These are phyloP conservation scores for Triticum turgidum DNA, from an alignment of 176 grass and related monocot genomes.

Conservation along the genomic window DNA sequence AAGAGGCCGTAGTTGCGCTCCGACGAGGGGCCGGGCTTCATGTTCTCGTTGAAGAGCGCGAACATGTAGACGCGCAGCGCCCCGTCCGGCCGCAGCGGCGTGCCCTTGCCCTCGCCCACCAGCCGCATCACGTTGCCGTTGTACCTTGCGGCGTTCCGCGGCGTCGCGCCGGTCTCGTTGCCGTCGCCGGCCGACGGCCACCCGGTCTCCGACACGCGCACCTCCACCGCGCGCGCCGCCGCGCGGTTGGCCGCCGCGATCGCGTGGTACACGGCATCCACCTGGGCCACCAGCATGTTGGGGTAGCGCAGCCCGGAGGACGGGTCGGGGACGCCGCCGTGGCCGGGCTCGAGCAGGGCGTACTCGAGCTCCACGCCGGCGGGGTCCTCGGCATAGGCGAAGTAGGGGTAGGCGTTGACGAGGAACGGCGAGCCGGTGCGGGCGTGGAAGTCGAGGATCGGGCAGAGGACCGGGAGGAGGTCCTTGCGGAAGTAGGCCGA, in stretches of 20 bases:
- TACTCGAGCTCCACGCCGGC: slow-evolving; percentile 54
- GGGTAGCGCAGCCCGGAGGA: slow-evolving; percentile 50
- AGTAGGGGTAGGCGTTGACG: slow-evolving; percentile 90
- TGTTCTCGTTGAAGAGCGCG: slow-evolving; percentile 82
- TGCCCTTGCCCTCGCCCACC: slow-evolving; percentile 60
- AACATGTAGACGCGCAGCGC: slow-evolving; percentile 63
- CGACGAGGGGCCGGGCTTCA: slow-evolving; percentile 62
- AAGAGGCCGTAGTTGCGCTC: slow-evolving; percentile 78
- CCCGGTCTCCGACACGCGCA: slow-evolving; percentile 70
- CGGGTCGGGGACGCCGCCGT: slow-evolving; percentile 40
- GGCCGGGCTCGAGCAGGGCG: slow-evolving; percentile 47
- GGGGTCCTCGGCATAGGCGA: slow-evolving; percentile 61
- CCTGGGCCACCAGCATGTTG: slow-evolving; percentile 66
- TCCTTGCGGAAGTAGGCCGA: slow-evolving; percentile 54
- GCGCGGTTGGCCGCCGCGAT: slow-evolving; percentile 53
- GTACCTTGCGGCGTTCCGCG: slow-evolving; percentile 58
- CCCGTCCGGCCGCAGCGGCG: slow-evolving; percentile 51
- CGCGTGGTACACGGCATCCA: slow-evolving; percentile 74
- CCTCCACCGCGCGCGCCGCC: slow-evolving; percentile 41
- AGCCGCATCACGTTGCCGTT: slow-evolving; percentile 68
- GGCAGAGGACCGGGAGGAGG: slow-evolving; percentile 52
- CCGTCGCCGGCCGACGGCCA: slow-evolving; percentile 70
- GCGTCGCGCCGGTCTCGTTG: slow-evolving; percentile 53
- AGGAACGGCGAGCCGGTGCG: slow-evolving; percentile 61
- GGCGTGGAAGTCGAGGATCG: slow-evolving; percentile 65